These are phyloP conservation scores for Pichia sp. DNA, from an alignment of 1,139 yeast species.

Conservation along the genomic window DNA sequence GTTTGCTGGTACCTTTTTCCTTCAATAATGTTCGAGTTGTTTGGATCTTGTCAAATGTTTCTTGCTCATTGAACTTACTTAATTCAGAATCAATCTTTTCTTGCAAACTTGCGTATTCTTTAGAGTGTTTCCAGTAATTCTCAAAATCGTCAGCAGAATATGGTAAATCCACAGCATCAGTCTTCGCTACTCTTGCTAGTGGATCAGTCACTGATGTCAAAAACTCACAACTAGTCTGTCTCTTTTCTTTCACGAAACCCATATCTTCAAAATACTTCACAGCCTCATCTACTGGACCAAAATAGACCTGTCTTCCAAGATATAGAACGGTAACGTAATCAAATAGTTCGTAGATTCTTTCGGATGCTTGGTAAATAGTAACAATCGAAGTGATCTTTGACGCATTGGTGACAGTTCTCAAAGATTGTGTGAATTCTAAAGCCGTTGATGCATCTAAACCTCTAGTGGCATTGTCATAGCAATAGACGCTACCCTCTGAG, in stretches of 20 bases:
- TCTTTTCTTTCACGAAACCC: slow-evolving; percentile 65
- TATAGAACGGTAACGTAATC: slow-evolving; percentile 69
- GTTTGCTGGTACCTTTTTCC: slow-evolving; percentile 27
- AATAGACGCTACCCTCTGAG: slow-evolving; percentile 53
- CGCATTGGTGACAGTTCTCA: slow-evolving; percentile 56
- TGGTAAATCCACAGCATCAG: slow-evolving; percentile 37
- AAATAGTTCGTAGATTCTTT: slow-evolving; percentile 67
- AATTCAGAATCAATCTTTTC: slow-evolving; percentile 24
- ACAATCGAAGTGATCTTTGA: slow-evolving; percentile 58
- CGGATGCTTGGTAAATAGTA: slow-evolving; percentile 79
- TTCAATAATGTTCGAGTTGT: slow-evolving; percentile 31
- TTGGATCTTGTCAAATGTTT: slow-evolving; percentile 26
- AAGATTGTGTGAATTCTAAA: slow-evolving; percentile 62
- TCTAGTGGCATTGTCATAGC: slow-evolving; percentile 73
- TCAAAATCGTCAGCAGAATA: slow-evolving; percentile 40
- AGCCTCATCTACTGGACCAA: slow-evolving; percentile 56
- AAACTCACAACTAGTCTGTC: slow-evolving; percentile 81
- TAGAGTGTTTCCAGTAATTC: slow-evolving; percentile 38
- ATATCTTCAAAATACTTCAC: slow-evolving; percentile 51
- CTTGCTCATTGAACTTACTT: slow-evolving; percentile 17
- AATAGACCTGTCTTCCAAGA: slow-evolving; percentile 72
- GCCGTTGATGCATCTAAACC: slow-evolving; percentile 78
- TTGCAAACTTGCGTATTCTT: slow-evolving; percentile 28
- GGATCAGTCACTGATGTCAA: slow-evolving; percentile 76
- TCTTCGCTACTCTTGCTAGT: slow-evolving; percentile 29